Evolutionary conservation across 2,329 filamentous ascomycete genomes (phyloP).

Genomic region (Camillea tinctor): DNA sequence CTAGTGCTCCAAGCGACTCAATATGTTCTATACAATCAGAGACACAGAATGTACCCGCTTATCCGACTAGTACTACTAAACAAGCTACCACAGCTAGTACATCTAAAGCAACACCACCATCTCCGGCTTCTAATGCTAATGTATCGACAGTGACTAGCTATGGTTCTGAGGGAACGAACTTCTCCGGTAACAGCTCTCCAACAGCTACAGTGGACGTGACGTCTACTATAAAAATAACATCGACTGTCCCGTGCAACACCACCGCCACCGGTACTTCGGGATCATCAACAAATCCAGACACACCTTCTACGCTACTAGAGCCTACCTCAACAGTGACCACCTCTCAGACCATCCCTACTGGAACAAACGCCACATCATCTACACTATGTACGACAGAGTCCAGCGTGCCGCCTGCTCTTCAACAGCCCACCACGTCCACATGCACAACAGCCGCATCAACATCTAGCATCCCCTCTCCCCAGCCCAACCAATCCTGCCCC

Average conservation of each 20-base stretch:
- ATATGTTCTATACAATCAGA: background rate
- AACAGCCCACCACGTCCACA: background rate
- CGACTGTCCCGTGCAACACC: background rate
- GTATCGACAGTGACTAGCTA: background rate
- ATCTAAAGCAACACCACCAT: background rate
- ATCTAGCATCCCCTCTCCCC: background rate
- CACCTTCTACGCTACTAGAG: background rate
- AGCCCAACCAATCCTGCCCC: conserved; percentile 35
- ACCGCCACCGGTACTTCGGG: background rate
- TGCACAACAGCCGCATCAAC: too few relatives aligned
- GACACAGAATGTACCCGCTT: background rate
- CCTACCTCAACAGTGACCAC: background rate
- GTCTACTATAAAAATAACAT: background rate
- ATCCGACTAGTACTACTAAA: background rate
- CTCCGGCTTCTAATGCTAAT: background rate
- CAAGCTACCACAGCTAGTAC: background rate
- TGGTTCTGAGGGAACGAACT: background rate
- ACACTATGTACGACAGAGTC: background rate
- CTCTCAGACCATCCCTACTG: background rate
- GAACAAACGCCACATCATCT: conserved; percentile 2
- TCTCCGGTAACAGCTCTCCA: background rate
- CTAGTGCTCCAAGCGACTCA: background rate
- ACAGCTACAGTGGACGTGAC: too few relatives aligned
- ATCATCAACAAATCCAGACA: background rate
- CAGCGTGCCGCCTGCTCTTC: background rate